phyloP scores from a whole-genome alignment of 2,329 filamentous ascomycete genomes.

The Sporothrix brasiliensis region DNA sequence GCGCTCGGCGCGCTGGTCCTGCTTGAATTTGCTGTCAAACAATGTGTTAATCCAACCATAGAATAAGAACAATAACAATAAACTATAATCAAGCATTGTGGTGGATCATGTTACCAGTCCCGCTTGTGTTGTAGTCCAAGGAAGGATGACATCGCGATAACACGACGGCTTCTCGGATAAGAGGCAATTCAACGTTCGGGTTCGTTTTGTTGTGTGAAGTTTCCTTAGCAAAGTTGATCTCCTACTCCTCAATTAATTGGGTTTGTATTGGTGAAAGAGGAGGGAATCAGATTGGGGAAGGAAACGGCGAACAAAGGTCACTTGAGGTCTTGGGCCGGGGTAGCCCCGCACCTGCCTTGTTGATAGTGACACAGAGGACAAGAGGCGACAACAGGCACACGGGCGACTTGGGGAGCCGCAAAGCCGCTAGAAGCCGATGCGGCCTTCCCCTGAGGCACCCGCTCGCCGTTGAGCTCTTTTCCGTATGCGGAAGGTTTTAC shows the following conservation, averaged over 20 bases:
- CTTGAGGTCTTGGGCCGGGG: constrained; percentile 16
- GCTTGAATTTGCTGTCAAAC: constrained; percentile 70
- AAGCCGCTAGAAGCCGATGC: constrained; percentile 29
- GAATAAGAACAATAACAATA: neutral
- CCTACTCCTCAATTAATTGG: too few species aligned
- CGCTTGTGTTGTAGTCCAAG: constrained; percentile 33
- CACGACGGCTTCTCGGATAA: neutral
- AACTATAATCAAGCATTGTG: too few species aligned
- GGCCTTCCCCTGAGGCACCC: neutral
- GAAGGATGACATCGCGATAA: constrained; percentile 32
- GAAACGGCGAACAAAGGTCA: constrained; percentile 6
- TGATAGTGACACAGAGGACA: constrained; percentile 15
- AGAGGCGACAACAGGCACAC: neutral
- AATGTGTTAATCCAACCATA: constrained; percentile 35
- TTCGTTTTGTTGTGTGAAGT: neutral
- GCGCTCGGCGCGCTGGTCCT: constrained; percentile 70
- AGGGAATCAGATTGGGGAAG: neutral
- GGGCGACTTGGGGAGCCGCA: constrained; percentile 12
- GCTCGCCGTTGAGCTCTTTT: constrained; percentile 12
- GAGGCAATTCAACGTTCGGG: neutral
- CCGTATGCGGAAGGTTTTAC: constrained; percentile 17
- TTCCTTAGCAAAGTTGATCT: neutral
- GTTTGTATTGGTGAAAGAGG: neutral
- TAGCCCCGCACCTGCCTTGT: constrained; percentile 14
- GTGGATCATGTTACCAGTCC: constrained; percentile 32